Evolutionary conservation across 345 rosid genomes (phyloP).

Genomic region (Arabidopsis suecica): DNA sequence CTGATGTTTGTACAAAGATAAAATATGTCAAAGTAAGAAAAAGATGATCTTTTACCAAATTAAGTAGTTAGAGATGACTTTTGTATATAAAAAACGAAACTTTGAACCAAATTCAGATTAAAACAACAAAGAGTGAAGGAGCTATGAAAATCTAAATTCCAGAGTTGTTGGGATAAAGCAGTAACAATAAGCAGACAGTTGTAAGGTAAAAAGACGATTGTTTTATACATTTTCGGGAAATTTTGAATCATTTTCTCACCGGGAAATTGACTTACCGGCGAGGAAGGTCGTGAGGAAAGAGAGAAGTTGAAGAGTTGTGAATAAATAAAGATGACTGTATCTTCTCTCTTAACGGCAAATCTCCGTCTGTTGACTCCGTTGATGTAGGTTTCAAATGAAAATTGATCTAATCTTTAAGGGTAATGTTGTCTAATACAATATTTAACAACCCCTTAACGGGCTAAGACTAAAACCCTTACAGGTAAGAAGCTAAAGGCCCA

Average conservation of each 20-base stretch:
- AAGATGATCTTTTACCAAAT: background rate
- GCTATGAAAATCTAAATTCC: background rate
- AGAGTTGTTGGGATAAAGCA: background rate
- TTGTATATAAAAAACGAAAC: background rate
- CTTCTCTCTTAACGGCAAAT: background rate
- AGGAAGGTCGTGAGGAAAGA: background rate
- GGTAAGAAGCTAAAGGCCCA: too few relatives aligned
- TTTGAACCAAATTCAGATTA: background rate
- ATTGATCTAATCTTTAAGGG: background rate
- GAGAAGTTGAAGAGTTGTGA: background rate
- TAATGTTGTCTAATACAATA: background rate
- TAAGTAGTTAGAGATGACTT: background rate
- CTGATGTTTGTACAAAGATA: slow-evolving; percentile 14
- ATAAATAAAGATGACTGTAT: background rate
- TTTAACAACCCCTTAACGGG: too few relatives aligned
- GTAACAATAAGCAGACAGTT: background rate
- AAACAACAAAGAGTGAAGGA: background rate
- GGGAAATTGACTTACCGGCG: background rate
- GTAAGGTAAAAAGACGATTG: background rate
- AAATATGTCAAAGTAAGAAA: background rate
- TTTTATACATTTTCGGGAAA: background rate
- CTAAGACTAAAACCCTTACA: too few relatives aligned
- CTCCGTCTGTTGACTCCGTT: slow-evolving; percentile 8
- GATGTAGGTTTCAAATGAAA: background rate
- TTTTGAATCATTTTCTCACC: background rate